Evolutionary conservation across 1,284 basidiomycete species (phyloP).

Genomic region (Pseudozyma thailandica): DNA sequence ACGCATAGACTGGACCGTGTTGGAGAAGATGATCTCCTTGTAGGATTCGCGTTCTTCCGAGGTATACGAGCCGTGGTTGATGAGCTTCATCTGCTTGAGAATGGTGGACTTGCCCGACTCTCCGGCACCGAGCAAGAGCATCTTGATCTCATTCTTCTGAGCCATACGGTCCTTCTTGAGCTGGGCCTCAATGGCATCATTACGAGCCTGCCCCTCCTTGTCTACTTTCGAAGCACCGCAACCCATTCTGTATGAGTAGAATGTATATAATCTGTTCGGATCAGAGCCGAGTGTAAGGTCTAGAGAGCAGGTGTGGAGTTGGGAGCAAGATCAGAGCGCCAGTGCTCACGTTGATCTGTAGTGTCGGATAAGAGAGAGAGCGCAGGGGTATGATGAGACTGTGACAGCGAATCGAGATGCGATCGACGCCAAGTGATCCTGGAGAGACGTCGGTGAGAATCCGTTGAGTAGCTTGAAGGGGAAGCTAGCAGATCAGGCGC

Average conservation of each 20-base stretch:
- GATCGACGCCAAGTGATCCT: not conserved
- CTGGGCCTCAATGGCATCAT: slow-evolving; percentile 95
- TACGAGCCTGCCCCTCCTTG: slow-evolving; percentile 69
- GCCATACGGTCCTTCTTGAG: slow-evolving; percentile 90
- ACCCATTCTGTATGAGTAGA: slow-evolving; percentile 31
- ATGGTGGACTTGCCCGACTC: slow-evolving; percentile 68
- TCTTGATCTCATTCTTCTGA: slow-evolving; percentile 89
- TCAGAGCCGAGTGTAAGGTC: too few species aligned
- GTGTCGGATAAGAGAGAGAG: too few species aligned
- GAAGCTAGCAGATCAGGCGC: too few species aligned
- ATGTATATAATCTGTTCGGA: too few species aligned
- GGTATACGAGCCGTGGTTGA: slow-evolving; percentile 77
- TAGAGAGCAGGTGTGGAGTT: too few species aligned
- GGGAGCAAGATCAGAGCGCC: too few species aligned
- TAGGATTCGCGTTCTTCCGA: slow-evolving; percentile 91
- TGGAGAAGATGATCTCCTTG: slow-evolving; percentile 96
- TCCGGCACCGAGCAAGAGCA: slow-evolving; percentile 67
- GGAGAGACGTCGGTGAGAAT: too few species aligned
- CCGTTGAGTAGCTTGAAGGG: too few species aligned
- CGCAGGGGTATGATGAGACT: not conserved
- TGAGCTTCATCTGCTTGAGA: slow-evolving; percentile 67
- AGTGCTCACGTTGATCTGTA: too few species aligned
- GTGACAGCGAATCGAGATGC: not conserved
- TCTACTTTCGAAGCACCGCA: slow-evolving; percentile 62
- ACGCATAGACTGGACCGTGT: slow-evolving; percentile 87